Base-by-base conservation (phyloP, 208 protist species). In the Strigomonas culicis region DNA sequence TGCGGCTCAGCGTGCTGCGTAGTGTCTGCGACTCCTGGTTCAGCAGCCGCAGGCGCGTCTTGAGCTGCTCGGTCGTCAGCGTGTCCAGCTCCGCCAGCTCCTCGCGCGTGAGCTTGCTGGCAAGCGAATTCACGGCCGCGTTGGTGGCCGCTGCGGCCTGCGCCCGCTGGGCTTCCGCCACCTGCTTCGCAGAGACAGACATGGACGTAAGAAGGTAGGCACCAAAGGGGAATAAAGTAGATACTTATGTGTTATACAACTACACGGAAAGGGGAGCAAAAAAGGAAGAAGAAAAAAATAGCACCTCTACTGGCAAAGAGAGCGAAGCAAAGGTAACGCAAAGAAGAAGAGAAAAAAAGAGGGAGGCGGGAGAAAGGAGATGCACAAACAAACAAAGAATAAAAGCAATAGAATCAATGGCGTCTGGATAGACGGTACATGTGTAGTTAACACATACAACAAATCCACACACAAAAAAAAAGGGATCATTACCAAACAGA, bases 51-150 rank as follows among this genome's bases (percentile, higher is more conserved):
- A 51, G 34, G 27, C 87, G 82, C 0, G 74, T 75, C 25, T 77
- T 73, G 15, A 96, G 78, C 70, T 96, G 81, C 13, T 90, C 80
- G 41, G 80, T 86, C 7, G 82, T 90, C 41, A 96, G 79, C 7
- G 59, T 70, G 39, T 96, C 85, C 3, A 96, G 75, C 65, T 90
- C 84, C 41, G 66, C 74, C 44, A 84, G 60, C 53, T 94, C 84
- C 49, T 82, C 74, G 32, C 80, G 72, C 49, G 77, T 80, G 56
- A 94, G 62, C 46, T 74, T 70, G n/a, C n/a, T n/a, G n/a, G n/a
- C n/a, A n/a, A n/a, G n/a, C 58, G 53, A 59, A 19, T 31, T 7
- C 22, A 64, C 52, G 19, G 47, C 47, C 44, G 62, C 68, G 4
- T 74, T 69, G 21, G 59, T 55, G 0, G 72, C 72, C 32, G 80